These are phyloP conservation scores for Colletotrichum filicis DNA, from an alignment of 2,329 filamentous ascomycete species.

Conservation along the genomic window DNA sequence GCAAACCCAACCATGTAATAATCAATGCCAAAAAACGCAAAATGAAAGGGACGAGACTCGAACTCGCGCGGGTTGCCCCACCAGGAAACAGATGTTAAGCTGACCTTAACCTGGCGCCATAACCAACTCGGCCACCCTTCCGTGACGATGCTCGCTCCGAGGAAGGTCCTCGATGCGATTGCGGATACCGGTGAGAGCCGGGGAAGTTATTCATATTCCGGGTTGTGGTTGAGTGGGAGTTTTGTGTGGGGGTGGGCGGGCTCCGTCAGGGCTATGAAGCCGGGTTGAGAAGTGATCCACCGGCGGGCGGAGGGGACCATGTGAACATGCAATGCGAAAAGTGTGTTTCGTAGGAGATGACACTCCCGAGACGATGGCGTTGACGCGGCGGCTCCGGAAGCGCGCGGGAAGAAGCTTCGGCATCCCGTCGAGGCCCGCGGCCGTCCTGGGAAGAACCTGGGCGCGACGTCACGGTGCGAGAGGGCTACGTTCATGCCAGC, in stretches of 20 bases:
- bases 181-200: background rate
- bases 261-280: constrained; percentile 11
- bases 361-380: background rate
- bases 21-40: background rate
- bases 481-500: too few relatives aligned
- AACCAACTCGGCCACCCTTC: constrained; percentile 36
- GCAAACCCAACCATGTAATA: background rate
- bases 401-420: background rate
- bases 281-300: background rate
- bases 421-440: too few relatives aligned
- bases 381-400: background rate
- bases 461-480: too few relatives aligned
- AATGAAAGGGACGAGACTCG: constrained; percentile 33
- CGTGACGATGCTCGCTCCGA: background rate
- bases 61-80: constrained; percentile 36
- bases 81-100: constrained; percentile 35
- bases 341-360: background rate
- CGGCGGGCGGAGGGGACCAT: too few relatives aligned
- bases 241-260: background rate
- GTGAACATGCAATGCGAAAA: too few relatives aligned
- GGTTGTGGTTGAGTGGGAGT: background rate
- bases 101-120: constrained; percentile 35
- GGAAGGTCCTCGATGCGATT: background rate
- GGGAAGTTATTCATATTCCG: background rate
- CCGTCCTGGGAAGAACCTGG: too few relatives aligned